Evolutionary conservation across 2,329 filamentous ascomycete genomes (phyloP).

Genomic region (Fragosphaeria purpurea): DNA sequence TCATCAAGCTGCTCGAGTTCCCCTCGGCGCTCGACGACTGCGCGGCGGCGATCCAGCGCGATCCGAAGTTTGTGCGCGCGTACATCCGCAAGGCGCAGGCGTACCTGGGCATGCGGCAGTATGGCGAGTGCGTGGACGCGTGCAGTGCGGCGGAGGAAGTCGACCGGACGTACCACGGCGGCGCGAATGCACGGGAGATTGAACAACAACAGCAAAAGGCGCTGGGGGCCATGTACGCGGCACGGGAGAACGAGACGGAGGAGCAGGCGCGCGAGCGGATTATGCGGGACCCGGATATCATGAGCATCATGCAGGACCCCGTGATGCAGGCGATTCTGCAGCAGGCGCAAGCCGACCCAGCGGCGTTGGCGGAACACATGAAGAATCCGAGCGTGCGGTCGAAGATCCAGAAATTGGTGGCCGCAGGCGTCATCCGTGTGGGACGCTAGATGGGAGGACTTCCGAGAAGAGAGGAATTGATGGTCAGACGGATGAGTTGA

Average conservation of each 20-base stretch:
- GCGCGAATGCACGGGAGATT: conserved; percentile 82
- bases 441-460: conserved; percentile 6
- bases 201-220: conserved; percentile 93
- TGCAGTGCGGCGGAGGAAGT: conserved; percentile 72
- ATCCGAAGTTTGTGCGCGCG: conserved; percentile 85
- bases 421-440: conserved; percentile 81
- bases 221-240: conserved; percentile 76
- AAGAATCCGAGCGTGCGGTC: conserved; percentile 74
- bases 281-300: conserved; percentile 85
- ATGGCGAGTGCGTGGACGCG: conserved; percentile 85
- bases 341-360: conserved; percentile 88
- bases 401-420: conserved; percentile 92
- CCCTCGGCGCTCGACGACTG: conserved; percentile 90
- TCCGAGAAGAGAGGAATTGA: background rate
- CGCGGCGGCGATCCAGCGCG: conserved; percentile 79
- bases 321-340: conserved; percentile 97
- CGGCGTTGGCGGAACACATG: conserved; percentile 94
- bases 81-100: conserved; percentile 96
- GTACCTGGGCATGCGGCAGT: conserved; percentile 95
- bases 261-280: conserved; percentile 90
- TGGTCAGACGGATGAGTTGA: too few species aligned
- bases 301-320: conserved; percentile 84
- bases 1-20: conserved; percentile 94
- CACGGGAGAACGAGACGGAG: conserved; percentile 89
- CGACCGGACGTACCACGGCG: conserved; percentile 57